Base-by-base conservation (phyloP, 116 monocot genomes). In the Cymodocea nodosa region DNA sequence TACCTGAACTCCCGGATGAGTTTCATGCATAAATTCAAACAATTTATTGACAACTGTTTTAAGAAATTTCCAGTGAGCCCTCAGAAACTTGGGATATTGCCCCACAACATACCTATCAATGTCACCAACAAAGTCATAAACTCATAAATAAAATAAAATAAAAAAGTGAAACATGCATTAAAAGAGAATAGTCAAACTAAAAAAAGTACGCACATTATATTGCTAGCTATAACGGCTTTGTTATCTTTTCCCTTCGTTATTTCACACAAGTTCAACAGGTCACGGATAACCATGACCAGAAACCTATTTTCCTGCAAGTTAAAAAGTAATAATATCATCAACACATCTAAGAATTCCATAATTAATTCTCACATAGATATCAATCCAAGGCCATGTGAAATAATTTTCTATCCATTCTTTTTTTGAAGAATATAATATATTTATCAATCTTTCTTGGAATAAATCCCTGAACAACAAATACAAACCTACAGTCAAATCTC, bases 21-120 rank as follows among this genome's bases (percentile, higher is more conserved):
- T 91, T 78, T 98, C 98, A 74, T 98, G 98, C 98, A 98, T 98
- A 70, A 98, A 98, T 76, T 98, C 98, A 81, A 98, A 98, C 57
- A 98, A 82, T 60, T 98, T 98, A 69, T 98, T 98, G 14, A 98
- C 92, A 36, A 98, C 98, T 15, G 98, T 98, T 77, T 98, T 98
- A 56, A 98, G 76, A 73, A 98, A 98, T 74, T 98, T 98, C 98
- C 98, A 98, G 61, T 98, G 98, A 70, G 98, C 98, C 60, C 98
- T 83, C 18, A 98, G 72, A 79, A 98, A 98, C 58, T 84, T 82
- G 67, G 98, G 98, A 67, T 98, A 98, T 72, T 98, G 98, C 3
- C 98, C 98, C 52, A 98, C 98, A 30, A 98, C 98, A 84, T 98
- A 95, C 95, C 95, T 95, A 67, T 12, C 44, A 44, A 4, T 44